Evolutionary conservation across 1,284 basidiomycete species (phyloP), one percentile per base, ranked within the genome.

Genomic region (Stereum hirsutum): DNA sequence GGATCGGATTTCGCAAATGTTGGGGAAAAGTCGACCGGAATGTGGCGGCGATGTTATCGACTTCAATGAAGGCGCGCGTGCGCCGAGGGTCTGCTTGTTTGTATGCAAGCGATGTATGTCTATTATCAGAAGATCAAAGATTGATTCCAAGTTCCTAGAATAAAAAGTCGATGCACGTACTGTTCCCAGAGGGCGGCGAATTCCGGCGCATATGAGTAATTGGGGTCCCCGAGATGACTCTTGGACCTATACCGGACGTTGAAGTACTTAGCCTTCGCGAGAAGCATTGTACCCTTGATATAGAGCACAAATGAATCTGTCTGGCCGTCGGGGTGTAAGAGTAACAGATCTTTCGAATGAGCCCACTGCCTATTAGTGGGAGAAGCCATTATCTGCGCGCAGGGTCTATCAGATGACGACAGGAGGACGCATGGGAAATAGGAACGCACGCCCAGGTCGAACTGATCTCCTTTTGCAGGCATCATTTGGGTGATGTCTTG

Each of bases 221-320:
- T 53, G 10, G 62, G 58, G 49, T 81, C 78, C 17, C 76, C 78
- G 26, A 68, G 63, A 52, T 74, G 75, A 46, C 77, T 72, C 51
- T 68, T 72, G 23, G 74, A 64, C 24, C 75, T 66, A 58, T 81
- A 85, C 27, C 83, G 74, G 36, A 76, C 53, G 53, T 86, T 87
- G 60, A 83, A 87, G n/a, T 68, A 63, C 56, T 86, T 88, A 27
- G 83, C 75, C 38, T 65, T 70, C 8, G 82, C 84, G 26, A 86
- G 68, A 30, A 88, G 53, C 45, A 86, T 75, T 8, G 71, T 67
- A 17, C 75, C 71, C 55, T 88, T 88, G 56, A 86, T 68, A 50
- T 82, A 84, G n/a, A 88, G 55, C n/a, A 74, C 74, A 51, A 85
- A 85, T 1, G 81, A 75, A 55, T 88, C 84, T 0, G 74, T 75